Evolutionary conservation across 2,329 filamentous ascomycete species (phyloP).

Genomic region (Pezicula radicicola): DNA sequence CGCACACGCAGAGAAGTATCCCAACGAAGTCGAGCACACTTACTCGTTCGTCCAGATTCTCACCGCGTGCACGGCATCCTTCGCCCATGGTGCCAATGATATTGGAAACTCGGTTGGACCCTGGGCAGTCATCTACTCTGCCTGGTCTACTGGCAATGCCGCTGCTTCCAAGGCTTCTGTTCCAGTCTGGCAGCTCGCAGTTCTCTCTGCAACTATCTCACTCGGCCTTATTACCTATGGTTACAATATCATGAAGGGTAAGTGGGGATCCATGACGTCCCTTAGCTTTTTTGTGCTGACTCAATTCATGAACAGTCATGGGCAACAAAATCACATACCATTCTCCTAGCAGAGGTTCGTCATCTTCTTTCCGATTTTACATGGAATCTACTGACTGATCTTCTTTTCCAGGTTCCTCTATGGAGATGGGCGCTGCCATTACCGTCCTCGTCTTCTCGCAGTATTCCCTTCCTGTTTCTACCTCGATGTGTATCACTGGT

Average conservation of each 20-base stretch:
- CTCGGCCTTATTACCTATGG: slow-evolving; percentile 71
- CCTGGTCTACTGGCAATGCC: slow-evolving; percentile 62
- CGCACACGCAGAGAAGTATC: slow-evolving; percentile 58
- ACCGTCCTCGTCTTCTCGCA: slow-evolving; percentile 76
- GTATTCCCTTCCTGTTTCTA: slow-evolving; percentile 72
- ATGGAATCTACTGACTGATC: too few relatives aligned
- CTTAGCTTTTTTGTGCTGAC: slow-evolving; percentile 14
- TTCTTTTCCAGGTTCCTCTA: slow-evolving; percentile 46
- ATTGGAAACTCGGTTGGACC: slow-evolving; percentile 69
- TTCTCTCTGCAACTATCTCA: slow-evolving; percentile 61
- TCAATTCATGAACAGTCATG: slow-evolving; percentile 55
- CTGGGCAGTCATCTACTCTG: slow-evolving; percentile 68
- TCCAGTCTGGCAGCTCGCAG: slow-evolving; percentile 73
- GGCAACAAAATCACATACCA: slow-evolving; percentile 79
- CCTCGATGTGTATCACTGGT: slow-evolving; percentile 77
- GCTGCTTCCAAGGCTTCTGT: slow-evolving; percentile 62
- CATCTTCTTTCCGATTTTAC: too few relatives aligned
- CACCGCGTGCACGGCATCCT: slow-evolving; percentile 47
- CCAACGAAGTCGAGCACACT: slow-evolving; percentile 66
- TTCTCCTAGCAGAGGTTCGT: slow-evolving; percentile 44
- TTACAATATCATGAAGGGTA: slow-evolving; percentile 82
- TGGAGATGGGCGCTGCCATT: slow-evolving; percentile 78
- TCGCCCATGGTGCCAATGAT: slow-evolving; percentile 71
- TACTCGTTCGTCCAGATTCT: slow-evolving; percentile 52
- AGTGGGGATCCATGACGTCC: slow-evolving; percentile 19